A percentile compares a stretch with the other conserved stretches of the same genome.
phyloP scores from a whole-genome alignment of 78 protist genomes.

The Dictyostelium citrinum region DNA sequence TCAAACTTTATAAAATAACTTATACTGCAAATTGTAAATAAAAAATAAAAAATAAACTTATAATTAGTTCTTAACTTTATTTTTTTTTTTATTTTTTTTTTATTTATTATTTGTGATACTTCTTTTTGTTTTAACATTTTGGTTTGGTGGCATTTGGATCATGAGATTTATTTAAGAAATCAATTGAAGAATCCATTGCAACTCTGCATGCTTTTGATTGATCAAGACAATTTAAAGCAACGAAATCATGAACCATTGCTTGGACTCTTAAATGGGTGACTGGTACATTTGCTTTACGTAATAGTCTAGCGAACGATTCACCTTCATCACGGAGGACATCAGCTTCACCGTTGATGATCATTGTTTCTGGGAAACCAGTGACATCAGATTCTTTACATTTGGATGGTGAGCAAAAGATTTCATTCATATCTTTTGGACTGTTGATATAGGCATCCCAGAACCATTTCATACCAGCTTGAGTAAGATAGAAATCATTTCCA shows the following conservation, averaged over 20 bases:
- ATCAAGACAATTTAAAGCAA: neutral
- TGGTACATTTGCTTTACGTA: neutral
- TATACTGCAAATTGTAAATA: neutral
- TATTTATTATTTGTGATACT: no score
- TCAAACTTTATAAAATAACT: neutral
- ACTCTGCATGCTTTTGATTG: neutral
- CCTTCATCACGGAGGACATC: constrained; percentile 42
- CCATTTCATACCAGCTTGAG: neutral
- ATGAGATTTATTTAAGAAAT: constrained; percentile 1
- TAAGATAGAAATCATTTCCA: neutral
- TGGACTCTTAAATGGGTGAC: neutral
- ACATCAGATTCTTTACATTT: neutral
- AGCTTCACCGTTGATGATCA: constrained; percentile 12
- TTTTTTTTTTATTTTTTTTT: neutral
- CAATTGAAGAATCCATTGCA: constrained; percentile 22
- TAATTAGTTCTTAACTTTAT: no score
- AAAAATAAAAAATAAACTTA: neutral
- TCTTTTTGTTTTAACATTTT: no score
- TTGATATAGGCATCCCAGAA: constrained; percentile 5
- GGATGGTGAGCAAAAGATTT: neutral
- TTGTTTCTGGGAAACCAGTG: constrained; percentile 2
- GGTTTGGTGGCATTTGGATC: neutral
- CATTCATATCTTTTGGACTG: neutral
- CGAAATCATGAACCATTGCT: constrained; percentile 38
- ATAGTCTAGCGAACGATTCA: neutral